Percentiles rank a stretch among this genome's conserved stretches.
These are phyloP conservation scores for Chytriomyces sp. DNA, from an alignment of 192 early-diverging fungal genomes.

Conservation along the genomic window DNA sequence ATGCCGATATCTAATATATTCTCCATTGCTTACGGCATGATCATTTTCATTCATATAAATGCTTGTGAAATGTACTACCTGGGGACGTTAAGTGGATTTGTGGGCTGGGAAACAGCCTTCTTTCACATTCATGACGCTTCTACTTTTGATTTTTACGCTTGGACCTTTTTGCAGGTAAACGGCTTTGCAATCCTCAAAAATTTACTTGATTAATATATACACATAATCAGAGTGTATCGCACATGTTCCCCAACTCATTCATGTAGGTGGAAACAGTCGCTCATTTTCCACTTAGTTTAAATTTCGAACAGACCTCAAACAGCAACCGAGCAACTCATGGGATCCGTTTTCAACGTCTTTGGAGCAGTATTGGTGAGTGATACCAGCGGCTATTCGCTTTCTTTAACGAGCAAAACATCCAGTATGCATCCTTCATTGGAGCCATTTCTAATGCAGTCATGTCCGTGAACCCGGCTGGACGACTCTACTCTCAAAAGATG, in stretches of 20 bases:
- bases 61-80: slow-evolving; percentile 2
- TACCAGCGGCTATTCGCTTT: no score
- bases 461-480: no score
- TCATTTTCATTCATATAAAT: no score
- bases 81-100: neutral
- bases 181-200: slow-evolving; percentile 9
- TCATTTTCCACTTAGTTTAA: neutral
- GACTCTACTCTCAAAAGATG: no score
- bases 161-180: slow-evolving; percentile 15
- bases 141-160: slow-evolving; percentile 4
- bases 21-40: no score
- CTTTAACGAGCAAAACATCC: no score
- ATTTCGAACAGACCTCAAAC: slow-evolving; percentile 4
- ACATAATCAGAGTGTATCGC: no score
- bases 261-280: neutral
- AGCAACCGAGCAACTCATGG: neutral
- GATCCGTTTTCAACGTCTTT: neutral
- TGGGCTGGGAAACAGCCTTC: slow-evolving; percentile 5
- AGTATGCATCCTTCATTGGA: no score
- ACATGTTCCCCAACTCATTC: no score
- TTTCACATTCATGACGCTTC: neutral
- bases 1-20: no score
- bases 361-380: slow-evolving; percentile 14
- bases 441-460: no score
- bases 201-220: no score